Percentiles rank a stretch among this genome's conserved stretches.
These are phyloP conservation scores for Borovskyia barvae DNA, from an alignment of 208 protist species.

Conservation along the genomic window DNA sequence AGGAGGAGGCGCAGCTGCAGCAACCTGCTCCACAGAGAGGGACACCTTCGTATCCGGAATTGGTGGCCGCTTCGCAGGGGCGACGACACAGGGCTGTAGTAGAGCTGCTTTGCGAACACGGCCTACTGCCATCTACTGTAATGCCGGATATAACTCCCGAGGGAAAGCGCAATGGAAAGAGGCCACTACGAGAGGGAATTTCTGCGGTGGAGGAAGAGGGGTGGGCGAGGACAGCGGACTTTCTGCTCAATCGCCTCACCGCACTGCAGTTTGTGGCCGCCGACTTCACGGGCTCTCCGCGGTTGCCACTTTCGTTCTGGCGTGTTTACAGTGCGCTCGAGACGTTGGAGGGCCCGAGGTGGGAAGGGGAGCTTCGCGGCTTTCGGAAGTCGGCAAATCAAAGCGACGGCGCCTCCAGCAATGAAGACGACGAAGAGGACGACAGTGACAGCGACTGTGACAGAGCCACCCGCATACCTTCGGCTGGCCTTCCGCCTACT, in stretches of 20 bases:
- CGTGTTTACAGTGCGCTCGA: constrained; percentile 64
- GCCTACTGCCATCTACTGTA: constrained; percentile 5
- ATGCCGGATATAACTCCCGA: background rate
- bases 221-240: constrained; percentile 6
- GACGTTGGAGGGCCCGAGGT: constrained; percentile 16
- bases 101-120: constrained; percentile 14
- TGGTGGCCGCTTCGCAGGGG: constrained; percentile 15
- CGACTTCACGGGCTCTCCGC: background rate
- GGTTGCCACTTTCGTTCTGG: constrained; percentile 48
- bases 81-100: constrained; percentile 15
- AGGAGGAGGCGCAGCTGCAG: constrained; percentile 24
- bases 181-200: background rate
- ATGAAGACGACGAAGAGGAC: constrained; percentile 11
- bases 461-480: background rate
- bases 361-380: background rate
- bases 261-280: constrained; percentile 10
- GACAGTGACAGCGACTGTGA: background rate
- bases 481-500: background rate
- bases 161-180: background rate
- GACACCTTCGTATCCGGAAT: background rate
- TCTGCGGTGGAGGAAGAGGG: background rate
- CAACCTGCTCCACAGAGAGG: background rate
- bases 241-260: constrained; percentile 8
- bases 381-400: no score
- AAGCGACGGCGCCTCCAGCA: constrained; percentile 10